Evolutionary conservation across 116 monocot genomes (phyloP).

Genomic region (Posidonia oceanica): DNA sequence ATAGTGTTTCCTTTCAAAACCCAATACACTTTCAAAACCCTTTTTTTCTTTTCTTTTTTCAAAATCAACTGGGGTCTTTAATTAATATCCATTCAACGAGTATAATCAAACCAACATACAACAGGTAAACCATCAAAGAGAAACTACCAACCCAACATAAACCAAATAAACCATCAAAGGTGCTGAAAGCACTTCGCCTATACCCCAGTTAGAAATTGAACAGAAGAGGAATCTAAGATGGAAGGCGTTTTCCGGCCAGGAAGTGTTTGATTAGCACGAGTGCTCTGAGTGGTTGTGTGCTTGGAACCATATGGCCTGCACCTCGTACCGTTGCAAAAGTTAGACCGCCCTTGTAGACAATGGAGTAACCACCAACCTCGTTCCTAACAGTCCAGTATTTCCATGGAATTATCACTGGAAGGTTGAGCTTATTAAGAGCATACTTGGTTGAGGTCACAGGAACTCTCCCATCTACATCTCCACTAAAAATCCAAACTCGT

Average conservation of each 20-base stretch:
- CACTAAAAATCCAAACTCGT: neutral
- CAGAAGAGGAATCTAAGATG: neutral
- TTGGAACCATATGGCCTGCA: constrained; percentile 20
- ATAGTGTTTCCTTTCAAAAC: too few species aligned
- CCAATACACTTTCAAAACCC: too few species aligned
- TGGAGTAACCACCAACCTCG: constrained; percentile 15
- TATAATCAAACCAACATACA: too few species aligned
- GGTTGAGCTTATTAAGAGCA: constrained; percentile 16
- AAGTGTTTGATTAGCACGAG: constrained; percentile 8
- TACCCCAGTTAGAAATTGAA: too few species aligned
- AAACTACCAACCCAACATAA: too few species aligned
- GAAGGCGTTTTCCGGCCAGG: constrained; percentile 8
- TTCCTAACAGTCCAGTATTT: constrained; percentile 12
- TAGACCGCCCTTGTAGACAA: constrained; percentile 11
- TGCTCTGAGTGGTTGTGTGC: constrained; percentile 2
- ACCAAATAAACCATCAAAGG: too few species aligned
- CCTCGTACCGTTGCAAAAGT: constrained; percentile 22
- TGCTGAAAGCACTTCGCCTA: too few species aligned
- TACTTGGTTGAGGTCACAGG: constrained; percentile 29
- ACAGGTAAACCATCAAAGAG: too few species aligned
- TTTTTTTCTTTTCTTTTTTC: too few species aligned
- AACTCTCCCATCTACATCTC: constrained; percentile 22
- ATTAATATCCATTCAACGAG: too few species aligned
- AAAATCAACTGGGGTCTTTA: too few species aligned
- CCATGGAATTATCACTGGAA: constrained; percentile 24